These are phyloP conservation scores for Plasmodium malariae DNA, from an alignment of 169 alveolate species.

Conservation along the genomic window DNA sequence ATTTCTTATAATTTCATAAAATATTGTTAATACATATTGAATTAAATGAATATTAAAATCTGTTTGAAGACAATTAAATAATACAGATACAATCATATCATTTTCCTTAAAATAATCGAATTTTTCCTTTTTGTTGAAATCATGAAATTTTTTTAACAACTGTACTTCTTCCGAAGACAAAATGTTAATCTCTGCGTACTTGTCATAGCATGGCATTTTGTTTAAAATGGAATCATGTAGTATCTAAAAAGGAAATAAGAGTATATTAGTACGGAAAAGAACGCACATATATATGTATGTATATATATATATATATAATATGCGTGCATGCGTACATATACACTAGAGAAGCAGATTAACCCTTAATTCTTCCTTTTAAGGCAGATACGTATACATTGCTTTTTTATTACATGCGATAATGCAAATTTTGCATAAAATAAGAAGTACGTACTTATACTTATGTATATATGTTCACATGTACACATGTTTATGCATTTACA, in stretches of 20 bases:
- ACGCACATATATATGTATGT: neutral
- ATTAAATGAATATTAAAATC: slow-evolving; percentile 76
- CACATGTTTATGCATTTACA: neutral
- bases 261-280: neutral
- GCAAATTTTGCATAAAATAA: neutral
- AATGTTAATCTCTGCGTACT: slow-evolving; percentile 73
- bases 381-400: too few relatives aligned
- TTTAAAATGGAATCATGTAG: slow-evolving; percentile 76
- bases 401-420: neutral
- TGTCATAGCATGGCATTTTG: slow-evolving; percentile 77
- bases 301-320: slow-evolving; percentile 9
- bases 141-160: slow-evolving; percentile 77
- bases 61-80: slow-evolving; percentile 67
- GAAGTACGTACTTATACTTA: neutral
- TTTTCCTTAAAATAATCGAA: slow-evolving; percentile 70
- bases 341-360: too few relatives aligned
- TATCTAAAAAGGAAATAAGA: slow-evolving; percentile 23
- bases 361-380: too few relatives aligned
- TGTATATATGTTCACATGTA: slow-evolving; percentile 1
- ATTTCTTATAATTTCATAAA: slow-evolving; percentile 77
- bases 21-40: slow-evolving; percentile 74
- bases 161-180: slow-evolving; percentile 75
- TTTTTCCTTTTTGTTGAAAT: slow-evolving; percentile 71
- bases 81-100: slow-evolving; percentile 32
- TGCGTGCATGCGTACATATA: neutral